phyloP scores from a whole-genome alignment of 1,139 yeast species.

The Yarrowia galli region DNA sequence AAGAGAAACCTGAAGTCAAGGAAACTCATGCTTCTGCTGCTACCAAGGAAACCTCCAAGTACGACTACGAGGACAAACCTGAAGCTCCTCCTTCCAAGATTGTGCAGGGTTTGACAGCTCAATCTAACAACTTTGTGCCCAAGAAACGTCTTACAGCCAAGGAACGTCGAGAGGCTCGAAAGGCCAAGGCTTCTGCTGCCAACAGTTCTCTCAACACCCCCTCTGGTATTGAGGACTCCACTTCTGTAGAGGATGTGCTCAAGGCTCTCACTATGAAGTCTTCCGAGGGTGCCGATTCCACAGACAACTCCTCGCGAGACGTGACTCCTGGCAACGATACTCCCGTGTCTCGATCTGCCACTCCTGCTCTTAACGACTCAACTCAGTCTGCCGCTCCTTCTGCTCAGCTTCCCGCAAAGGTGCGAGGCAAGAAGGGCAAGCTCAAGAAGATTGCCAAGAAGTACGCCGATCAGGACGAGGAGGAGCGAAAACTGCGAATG shows the following conservation, averaged over 20 bases:
- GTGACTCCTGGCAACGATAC: constrained; percentile 17
- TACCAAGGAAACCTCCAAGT: background rate
- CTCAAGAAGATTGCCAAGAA: constrained; percentile 81
- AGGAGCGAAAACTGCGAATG: constrained; percentile 76
- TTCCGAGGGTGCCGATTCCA: background rate
- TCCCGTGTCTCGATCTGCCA: background rate
- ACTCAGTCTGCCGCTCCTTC: constrained; percentile 37
- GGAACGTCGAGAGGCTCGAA: constrained; percentile 36
- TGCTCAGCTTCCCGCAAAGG: constrained; percentile 48
- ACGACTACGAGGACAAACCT: constrained; percentile 7
- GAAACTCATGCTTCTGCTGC: background rate
- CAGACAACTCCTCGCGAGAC: constrained; percentile 17
- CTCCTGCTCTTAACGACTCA: constrained; percentile 20
- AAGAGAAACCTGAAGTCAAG: background rate
- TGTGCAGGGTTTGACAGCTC: constrained; percentile 3
- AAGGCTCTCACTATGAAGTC: constrained; percentile 33
- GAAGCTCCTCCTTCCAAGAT: constrained; percentile 9
- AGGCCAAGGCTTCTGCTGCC: constrained; percentile 24
- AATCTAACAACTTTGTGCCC: constrained; percentile 7
- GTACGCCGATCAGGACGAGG: constrained; percentile 91
- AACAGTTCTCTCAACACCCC: constrained; percentile 27
- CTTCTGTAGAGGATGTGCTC: constrained; percentile 33
- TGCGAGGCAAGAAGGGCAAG: constrained; percentile 86
- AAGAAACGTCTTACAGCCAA: constrained; percentile 30
- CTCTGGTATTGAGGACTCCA: constrained; percentile 19